These are phyloP conservation scores for Penicillium flavigenum DNA, from an alignment of 495 filamentous ascomycete genomes.

Conservation along the genomic window DNA sequence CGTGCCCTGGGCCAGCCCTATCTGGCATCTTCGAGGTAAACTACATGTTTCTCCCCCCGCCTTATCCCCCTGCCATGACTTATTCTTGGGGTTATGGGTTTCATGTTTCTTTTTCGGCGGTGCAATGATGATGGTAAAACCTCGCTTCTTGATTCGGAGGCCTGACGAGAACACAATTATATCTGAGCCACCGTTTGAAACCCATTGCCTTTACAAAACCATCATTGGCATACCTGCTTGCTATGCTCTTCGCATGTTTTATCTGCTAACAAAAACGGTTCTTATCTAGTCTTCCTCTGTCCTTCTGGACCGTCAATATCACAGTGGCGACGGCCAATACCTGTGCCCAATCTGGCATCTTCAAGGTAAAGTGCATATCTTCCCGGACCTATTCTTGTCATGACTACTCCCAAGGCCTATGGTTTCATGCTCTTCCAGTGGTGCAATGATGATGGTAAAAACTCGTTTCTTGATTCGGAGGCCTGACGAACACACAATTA, in stretches of 20 bases:
- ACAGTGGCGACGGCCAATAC: background rate
- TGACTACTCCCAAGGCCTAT: too few species aligned
- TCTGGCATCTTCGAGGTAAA: background rate
- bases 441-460: too few species aligned
- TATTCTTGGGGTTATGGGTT: background rate
- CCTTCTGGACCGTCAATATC: background rate
- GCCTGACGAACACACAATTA: too few species aligned
- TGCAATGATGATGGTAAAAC: background rate
- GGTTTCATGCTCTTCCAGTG: too few species aligned
- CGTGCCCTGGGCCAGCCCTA: background rate
- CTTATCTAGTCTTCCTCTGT: too few species aligned
- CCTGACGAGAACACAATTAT: background rate
- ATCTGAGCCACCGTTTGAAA: background rate
- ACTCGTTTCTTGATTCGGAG: too few species aligned
- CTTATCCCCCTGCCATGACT: background rate
- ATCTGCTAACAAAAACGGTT: too few species aligned
- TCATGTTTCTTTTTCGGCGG: background rate
- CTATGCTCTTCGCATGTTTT: too few species aligned
- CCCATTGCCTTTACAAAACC: too few species aligned
- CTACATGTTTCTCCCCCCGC: background rate
- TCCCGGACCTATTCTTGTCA: too few species aligned
- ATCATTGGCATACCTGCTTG: too few species aligned
- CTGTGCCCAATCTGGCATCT: background rate
- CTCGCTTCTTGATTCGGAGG: background rate
- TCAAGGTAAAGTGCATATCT: too few species aligned